Conservation (phyloP, 371 early-diverging fungal species). For the Nosema muscidifuracis region DNA sequence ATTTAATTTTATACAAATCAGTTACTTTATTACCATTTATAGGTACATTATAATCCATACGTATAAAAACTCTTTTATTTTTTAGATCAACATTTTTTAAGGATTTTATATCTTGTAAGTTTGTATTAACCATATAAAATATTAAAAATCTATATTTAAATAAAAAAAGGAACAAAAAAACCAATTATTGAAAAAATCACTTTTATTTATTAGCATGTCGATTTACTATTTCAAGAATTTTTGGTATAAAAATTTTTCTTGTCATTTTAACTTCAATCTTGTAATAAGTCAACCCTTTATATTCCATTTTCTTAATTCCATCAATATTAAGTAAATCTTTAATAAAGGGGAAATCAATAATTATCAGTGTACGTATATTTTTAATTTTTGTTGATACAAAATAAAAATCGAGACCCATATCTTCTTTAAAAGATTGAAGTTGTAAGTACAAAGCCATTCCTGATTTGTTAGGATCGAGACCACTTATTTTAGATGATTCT, state of each 20-base stretch:
- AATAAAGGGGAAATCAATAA: conserved; percentile 39
- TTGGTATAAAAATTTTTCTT: conserved; percentile 50
- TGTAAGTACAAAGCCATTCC: conserved; percentile 17
- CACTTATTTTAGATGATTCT: conserved; percentile 26
- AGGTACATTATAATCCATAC: conserved; percentile 97
- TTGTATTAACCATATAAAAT: too few species aligned
- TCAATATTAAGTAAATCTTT: conserved; percentile 4
- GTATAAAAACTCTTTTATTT: conserved; percentile 53
- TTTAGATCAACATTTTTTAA: too few species aligned
- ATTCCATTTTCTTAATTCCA: conserved; percentile 27
- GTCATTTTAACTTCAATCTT: conserved; percentile 23
- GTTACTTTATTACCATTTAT: conserved; percentile 79
- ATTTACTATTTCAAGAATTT: conserved; percentile 9
- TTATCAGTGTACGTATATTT: conserved; percentile 28
- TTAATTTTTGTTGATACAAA: conserved; percentile 40
- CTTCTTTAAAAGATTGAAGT: conserved; percentile 34
- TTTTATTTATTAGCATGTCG: too few species aligned
- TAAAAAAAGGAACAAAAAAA: too few species aligned
- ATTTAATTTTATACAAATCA: conserved; percentile 70
- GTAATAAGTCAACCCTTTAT: conserved; percentile 47
- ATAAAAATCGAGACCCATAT: conserved; percentile 45
- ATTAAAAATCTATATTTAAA: too few species aligned
- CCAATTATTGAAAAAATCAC: too few species aligned
- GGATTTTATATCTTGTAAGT: too few species aligned
- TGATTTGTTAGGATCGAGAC: not conserved